Percentiles rank a stretch among this genome's conserved stretches.
Evolutionary conservation across 2,329 filamentous ascomycete species (phyloP).

Genomic region (Phialocephala subalpina): DNA sequence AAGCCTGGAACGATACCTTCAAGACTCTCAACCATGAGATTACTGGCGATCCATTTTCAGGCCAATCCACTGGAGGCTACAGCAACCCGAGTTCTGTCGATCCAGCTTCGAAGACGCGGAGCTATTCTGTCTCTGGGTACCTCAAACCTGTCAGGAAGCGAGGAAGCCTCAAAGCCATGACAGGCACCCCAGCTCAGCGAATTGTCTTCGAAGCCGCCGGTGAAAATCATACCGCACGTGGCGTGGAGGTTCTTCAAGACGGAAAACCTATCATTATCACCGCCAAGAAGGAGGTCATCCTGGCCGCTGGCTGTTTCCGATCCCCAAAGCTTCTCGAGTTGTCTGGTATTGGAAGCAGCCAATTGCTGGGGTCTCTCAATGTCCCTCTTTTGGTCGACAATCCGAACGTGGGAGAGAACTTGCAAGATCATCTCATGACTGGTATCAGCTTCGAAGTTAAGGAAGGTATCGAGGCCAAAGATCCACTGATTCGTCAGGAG

Average conservation of each 20-base stretch:
- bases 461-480: slow-evolving; percentile 13
- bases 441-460: slow-evolving; percentile 9
- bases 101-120: slow-evolving; percentile 16
- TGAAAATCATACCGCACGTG: slow-evolving; percentile 21
- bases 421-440: slow-evolving; percentile 42
- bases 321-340: slow-evolving; percentile 45
- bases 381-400: slow-evolving; percentile 29
- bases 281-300: slow-evolving; percentile 41
- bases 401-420: slow-evolving; percentile 50
- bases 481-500: slow-evolving; percentile 13
- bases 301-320: slow-evolving; percentile 38
- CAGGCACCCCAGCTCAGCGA: slow-evolving; percentile 83
- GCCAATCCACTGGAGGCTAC: slow-evolving; percentile 17
- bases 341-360: slow-evolving; percentile 42
- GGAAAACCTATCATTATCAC: neutral
- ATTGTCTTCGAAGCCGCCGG: slow-evolving; percentile 56
- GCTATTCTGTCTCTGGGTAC: slow-evolving; percentile 33
- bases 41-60: slow-evolving; percentile 16
- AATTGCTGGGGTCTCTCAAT: neutral
- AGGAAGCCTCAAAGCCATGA: slow-evolving; percentile 79
- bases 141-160: slow-evolving; percentile 16
- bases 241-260: slow-evolving; percentile 19
- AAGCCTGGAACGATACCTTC: slow-evolving; percentile 18
- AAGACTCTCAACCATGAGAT: neutral
- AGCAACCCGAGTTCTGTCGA: slow-evolving; percentile 16